phyloP scores from a whole-genome alignment of 495 filamentous ascomycete species.

The Daldinia concentrica region DNA sequence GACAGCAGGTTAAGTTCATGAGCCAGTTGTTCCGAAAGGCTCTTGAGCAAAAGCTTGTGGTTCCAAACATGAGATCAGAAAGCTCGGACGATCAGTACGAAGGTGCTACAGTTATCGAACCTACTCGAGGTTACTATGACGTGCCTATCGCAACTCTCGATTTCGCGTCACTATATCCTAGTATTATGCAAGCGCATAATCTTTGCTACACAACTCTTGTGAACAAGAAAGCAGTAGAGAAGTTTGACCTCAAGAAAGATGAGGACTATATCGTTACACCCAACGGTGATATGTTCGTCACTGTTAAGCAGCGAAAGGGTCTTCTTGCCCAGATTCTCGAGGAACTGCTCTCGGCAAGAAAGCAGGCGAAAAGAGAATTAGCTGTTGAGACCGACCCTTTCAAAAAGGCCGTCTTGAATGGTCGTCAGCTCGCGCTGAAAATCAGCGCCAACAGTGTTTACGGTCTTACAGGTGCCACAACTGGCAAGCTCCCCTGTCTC shows the following conservation, averaged over 20 bases:
- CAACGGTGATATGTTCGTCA: slow-evolving; percentile 93
- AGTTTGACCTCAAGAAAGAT: slow-evolving; percentile 75
- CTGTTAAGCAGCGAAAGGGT: slow-evolving; percentile 87
- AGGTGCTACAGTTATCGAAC: slow-evolving; percentile 98
- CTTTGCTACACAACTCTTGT: slow-evolving; percentile 96
- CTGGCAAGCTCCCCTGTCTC: slow-evolving; percentile 94
- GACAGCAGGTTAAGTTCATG: slow-evolving; percentile 97
- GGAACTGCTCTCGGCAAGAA: slow-evolving; percentile 87
- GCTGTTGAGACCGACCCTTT: slow-evolving; percentile 93
- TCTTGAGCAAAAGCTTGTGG: slow-evolving; percentile 87
- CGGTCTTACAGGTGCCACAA: slow-evolving; percentile 94
- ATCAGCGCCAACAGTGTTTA: slow-evolving; percentile 98
- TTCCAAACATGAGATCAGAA: slow-evolving; percentile 78
- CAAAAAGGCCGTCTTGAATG: slow-evolving; percentile 97
- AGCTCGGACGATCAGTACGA: slow-evolving; percentile 87
- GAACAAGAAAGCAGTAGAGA: slow-evolving; percentile 81
- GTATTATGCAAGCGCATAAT: slow-evolving; percentile 99
- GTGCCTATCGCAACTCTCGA: slow-evolving; percentile 96
- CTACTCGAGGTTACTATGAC: slow-evolving; percentile 88
- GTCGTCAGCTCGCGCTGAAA: slow-evolving; percentile 95
- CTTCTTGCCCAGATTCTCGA: slow-evolving; percentile 94
- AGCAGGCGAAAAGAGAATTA: slow-evolving; percentile 90
- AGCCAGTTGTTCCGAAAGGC: slow-evolving; percentile 97
- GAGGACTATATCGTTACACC: slow-evolving; percentile 97
- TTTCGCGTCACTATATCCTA: slow-evolving; percentile 98